Evolutionary conservation across 768 basidiomycete genomes (phyloP), one percentile per base, ranked within the genome.

Genomic region (Boletus pseudopeckii): DNA sequence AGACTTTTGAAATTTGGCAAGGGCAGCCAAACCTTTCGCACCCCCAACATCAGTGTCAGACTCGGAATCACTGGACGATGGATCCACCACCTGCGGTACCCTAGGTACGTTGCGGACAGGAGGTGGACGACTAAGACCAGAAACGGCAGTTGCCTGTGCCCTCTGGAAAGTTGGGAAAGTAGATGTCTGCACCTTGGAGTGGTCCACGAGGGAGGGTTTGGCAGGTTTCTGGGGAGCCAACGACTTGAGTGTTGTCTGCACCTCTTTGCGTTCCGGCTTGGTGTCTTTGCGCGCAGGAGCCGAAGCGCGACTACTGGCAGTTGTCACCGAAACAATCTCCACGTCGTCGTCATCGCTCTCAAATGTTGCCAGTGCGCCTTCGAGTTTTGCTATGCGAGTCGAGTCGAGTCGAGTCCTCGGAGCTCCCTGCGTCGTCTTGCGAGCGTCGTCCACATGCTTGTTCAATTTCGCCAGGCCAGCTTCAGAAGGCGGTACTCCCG

Each of bases 351-450:
- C 76, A 24, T 85, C 83, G 43, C 85, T 82, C 30, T 81, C 81
- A 48, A 92, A 94, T 3, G 76, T 71, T 2, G 78, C 74, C 7
- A 97, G 72, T 7, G 84, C 75, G 41, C 83, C 82, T 50, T 88
- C 84, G 22, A 97, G 75, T 48, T 82, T 75, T 14, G 80, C 71
- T 48, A 94, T 68, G 42, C 88, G 82, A 33, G 78, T 72, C 8
- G 77, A 65, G 34, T 71, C 77, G n/a, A 80, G 68, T 18, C 82
- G 80, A 41, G 80, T 88, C 61, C 75, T 80, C 22, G 70, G 67
- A 24, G 74, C 66, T 37, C 71, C 74, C 0, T 75, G 58, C 34
- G 76, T 79, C 32, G 75, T 76, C 55, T 74, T 79, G 37, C 80
- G 78, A n/a, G 82, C 80, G 60, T 79, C 78, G 20, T 82, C 77